Evolutionary conservation across 441 rosid genomes (phyloP).

Genomic region (Populus hybrid): DNA sequence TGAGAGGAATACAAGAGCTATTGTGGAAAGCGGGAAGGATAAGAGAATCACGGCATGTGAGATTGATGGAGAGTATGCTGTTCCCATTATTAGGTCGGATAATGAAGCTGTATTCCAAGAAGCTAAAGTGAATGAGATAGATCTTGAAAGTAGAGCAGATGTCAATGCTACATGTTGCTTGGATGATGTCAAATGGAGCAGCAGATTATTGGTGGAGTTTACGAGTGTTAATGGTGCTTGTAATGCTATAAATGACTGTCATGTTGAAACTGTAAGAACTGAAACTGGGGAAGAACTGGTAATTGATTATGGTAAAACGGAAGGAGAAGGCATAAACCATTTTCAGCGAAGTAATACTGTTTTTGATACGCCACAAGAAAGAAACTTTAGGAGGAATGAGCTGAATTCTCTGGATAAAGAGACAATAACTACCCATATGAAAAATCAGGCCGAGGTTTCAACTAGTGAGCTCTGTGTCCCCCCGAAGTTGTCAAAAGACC

Average conservation of each 20-base stretch:
- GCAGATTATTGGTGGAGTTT: conserved; percentile 4
- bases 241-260: conserved; percentile 8
- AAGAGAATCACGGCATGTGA: conserved; percentile 18
- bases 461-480: conserved; percentile 20
- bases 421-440: conserved; percentile 18
- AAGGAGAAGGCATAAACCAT: conserved; percentile 16
- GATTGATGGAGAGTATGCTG: conserved; percentile 21
- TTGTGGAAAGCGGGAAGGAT: conserved; percentile 5
- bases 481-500: conserved; percentile 27
- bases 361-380: conserved; percentile 24
- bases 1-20: conserved; percentile 6
- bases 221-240: conserved; percentile 13
- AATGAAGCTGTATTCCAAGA: conserved; percentile 13
- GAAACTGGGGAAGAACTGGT: conserved; percentile 13
- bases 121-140: conserved; percentile 16
- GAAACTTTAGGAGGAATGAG: conserved; percentile 25
- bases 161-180: not conserved
- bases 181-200: conserved; percentile 23
- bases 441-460: conserved; percentile 17
- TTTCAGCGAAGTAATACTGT: conserved; percentile 14
- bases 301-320: conserved; percentile 23
- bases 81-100: conserved; percentile 20
- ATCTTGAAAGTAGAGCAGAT: conserved; percentile 16
- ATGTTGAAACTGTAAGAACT: conserved; percentile 19
- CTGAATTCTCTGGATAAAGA: conserved; percentile 24